Conservation (phyloP, 1,284 basidiomycete genomes). For the Apiotrichum montevideense region DNA sequence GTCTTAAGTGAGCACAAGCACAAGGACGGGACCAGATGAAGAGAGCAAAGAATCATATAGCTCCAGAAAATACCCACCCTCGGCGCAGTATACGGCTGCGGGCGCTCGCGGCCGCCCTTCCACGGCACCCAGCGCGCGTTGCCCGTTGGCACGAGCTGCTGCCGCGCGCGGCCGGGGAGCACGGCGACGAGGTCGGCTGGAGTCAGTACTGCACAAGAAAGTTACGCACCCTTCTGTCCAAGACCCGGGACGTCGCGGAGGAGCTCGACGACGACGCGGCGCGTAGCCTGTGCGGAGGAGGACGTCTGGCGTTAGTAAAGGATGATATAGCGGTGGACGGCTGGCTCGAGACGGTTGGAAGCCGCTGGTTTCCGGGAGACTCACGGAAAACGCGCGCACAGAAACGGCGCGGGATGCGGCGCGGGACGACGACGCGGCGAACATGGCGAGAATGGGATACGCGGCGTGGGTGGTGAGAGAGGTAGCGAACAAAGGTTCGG, state of each 20-base stretch:
- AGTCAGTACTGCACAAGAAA: constrained; percentile 55
- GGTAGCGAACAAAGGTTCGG: no score
- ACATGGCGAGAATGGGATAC: no score
- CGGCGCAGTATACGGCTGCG: not conserved
- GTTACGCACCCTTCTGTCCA: constrained; percentile 17
- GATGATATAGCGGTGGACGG: no score
- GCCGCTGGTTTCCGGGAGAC: no score
- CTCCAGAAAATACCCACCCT: not conserved
- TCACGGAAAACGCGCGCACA: no score
- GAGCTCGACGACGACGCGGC: constrained; percentile 32
- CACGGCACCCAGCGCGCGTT: constrained; percentile 29
- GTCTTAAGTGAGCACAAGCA: not conserved
- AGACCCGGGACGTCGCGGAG: constrained; percentile 30
- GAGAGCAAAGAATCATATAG: no score
- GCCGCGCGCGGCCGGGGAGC: constrained; percentile 30
- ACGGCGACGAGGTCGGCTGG: constrained; percentile 35
- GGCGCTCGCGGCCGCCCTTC: constrained; percentile 10
- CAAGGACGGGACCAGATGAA: no score
- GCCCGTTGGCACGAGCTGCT: constrained; percentile 30
- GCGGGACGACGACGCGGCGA: no score
- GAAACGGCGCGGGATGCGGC: no score
- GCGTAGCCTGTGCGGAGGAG: constrained; percentile 5
- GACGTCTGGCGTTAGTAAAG: constrained; percentile 13
- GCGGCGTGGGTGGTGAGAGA: no score
- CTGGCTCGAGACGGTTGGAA: no score